Base-by-base conservation (phyloP, 225 moss, liverwort and hornwort species). In the Ulota crispa region DNA sequence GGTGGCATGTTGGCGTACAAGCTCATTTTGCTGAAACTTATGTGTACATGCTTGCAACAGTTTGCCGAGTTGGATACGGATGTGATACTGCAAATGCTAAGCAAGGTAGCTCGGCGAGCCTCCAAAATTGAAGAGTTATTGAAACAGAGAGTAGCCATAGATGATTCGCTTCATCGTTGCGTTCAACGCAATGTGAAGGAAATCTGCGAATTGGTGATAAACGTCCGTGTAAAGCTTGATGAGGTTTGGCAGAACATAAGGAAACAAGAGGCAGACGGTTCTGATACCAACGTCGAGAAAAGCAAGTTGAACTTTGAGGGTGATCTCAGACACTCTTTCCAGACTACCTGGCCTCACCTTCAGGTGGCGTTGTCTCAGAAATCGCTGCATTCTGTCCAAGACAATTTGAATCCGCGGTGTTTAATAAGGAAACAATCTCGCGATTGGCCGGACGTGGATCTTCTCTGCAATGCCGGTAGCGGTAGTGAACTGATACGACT, bases 81-180 rank as follows among this genome's bases (percentile, higher is more conserved):
- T 80, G 24, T 83, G 9, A 19, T 71, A 42, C 7, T 83, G 18
- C 79, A 86, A 71, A 83, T 57, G 83, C 70, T 86, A 3, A 76
- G 73, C 70, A 83, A 86, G 50, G 11, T 80, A 4, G 86, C 83
- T 57, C 83, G 86, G 50, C 83, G 86, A 9, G 10, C 76, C 8
- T 75, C 70, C 32, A 86, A 86, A 69, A 21, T 86, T 1, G 69
- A 79, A 8, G 21, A 64, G 62, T 7, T 79, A 13, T 15, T 6
- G 21, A 39, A 21, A 42, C 30, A 9, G 64, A 45, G 16, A 0
- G 4, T 60, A 18, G 1, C 2, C 18, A 57, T 0, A 18, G 55
- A 47, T 39, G 39, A 8, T 28, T 41, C 79, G 6, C 53, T 54
- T 9, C 2, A 4, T 30, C 6, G 50, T 23, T 68, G 64, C 20